Evolutionary conservation across 371 early-diverging fungal species (phyloP), one percentile per base, ranked within the genome.

Genomic region (Sporodiniella umbellata): DNA sequence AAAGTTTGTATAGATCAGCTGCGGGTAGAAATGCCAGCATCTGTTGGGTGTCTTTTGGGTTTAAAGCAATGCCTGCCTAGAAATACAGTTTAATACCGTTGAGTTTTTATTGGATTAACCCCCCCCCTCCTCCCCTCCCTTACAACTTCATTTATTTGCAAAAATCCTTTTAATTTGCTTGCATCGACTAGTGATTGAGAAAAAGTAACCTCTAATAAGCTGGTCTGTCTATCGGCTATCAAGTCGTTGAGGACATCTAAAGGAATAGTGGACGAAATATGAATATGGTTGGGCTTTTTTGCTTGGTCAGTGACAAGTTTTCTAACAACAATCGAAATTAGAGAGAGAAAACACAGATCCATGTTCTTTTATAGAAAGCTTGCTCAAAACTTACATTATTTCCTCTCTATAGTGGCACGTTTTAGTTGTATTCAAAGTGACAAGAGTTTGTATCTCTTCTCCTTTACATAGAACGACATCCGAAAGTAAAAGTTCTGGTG

Each of bases 61-160:
- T 44, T 21, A 25, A 40, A 3, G 56, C 38, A 23, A 56, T 25
- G 10, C 57, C 57, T 1, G 26, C 45, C 54, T 53, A 46, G 10
- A 28, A 7, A 28, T 28, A 28, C 10, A 28, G 4, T 7, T 28
- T 1, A 17, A 56, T 47, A 15, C 15, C 23, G 35, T 31, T 43
- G 2, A 37, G 15, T 52, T 1, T 30, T n/a, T n/a, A 12, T 12
- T 22, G 8, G 4, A 7, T 24, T 37, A n/a, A n/a, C n/a, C n/a
- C 11, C 6, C 12, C 14, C 15, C 3, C 19, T 15, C 26, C 17
- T 35, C 21, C 14, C 8, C 21, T 4, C 6, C 4, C 33, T 49
- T 43, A 54, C 53, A 23, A 53, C 37, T 46, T 49, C 53, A 40
- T 56, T 56, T 14, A 47, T 49, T 42, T 48, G 45, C 49, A 56